A percentile compares a stretch with the other conserved stretches of the same genome.
These are phyloP conservation scores for Monosporozyma aquatica DNA, from an alignment of 805 yeast genomes.

Conservation along the genomic window DNA sequence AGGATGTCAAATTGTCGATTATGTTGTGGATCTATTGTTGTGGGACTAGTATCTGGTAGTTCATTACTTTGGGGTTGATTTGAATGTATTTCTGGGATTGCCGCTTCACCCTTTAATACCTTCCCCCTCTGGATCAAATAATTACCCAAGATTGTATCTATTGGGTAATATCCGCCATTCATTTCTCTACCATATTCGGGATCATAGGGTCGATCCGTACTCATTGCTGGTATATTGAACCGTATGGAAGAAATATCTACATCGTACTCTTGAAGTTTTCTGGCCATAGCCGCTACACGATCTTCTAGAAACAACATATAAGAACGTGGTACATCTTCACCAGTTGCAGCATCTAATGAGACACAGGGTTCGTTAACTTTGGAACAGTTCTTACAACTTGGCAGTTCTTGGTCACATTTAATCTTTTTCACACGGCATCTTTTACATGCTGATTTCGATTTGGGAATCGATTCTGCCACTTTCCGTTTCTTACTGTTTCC, in stretches of 20 bases:
- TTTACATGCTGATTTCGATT: slow-evolving; percentile 77
- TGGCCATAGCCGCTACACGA: slow-evolving; percentile 48
- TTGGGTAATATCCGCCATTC: slow-evolving; percentile 11
- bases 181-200: not conserved
- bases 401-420: slow-evolving; percentile 52
- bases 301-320: slow-evolving; percentile 67
- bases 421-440: slow-evolving; percentile 66
- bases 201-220: slow-evolving; percentile 23
- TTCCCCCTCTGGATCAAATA: slow-evolving; percentile 20
- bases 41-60: slow-evolving; percentile 7
- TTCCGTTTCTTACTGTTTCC: not conserved
- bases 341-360: slow-evolving; percentile 81
- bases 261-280: slow-evolving; percentile 37
- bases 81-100: not conserved
- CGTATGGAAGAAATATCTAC: slow-evolving; percentile 26
- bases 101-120: slow-evolving; percentile 3
- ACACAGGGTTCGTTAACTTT: slow-evolving; percentile 66
- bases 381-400: slow-evolving; percentile 47
- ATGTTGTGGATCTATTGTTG: not conserved
- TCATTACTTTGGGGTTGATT: too few relatives aligned
- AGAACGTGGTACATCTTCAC: slow-evolving; percentile 76
- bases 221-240: slow-evolving; percentile 23
- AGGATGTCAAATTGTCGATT: slow-evolving; percentile 1
- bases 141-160: slow-evolving; percentile 20
- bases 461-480: slow-evolving; percentile 31